Evolutionary conservation across 345 rosid species (phyloP).

Genomic region (Balakata baccata): DNA sequence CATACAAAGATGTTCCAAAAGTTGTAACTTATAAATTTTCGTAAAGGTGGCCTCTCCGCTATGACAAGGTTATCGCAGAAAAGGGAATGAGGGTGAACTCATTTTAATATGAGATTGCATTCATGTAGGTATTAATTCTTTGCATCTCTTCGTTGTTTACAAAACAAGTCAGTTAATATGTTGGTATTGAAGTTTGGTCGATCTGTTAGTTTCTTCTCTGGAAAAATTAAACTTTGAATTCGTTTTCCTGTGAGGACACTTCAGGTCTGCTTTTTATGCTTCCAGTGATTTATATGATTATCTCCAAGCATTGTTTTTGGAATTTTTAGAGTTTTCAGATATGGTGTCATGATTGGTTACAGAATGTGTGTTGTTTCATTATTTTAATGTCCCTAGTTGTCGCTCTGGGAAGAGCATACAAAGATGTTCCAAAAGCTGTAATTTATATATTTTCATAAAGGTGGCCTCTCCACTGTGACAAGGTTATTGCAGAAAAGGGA

Average conservation of each 20-base stretch:
- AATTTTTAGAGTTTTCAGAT: no score
- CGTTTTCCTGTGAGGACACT: not conserved
- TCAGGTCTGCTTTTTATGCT: no score
- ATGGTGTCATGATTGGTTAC: no score
- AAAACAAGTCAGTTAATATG: not conserved
- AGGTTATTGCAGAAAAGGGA: not conserved
- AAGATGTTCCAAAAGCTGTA: not conserved
- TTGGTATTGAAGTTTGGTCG: not conserved
- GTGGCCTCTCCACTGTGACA: not conserved
- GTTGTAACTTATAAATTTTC: not conserved
- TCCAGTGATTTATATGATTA: no score
- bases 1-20: not conserved
- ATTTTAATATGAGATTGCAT: not conserved
- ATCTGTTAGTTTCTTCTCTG: not conserved
- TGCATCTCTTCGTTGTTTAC: not conserved
- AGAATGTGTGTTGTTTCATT: constrained; percentile 1
- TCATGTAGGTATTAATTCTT: not conserved
- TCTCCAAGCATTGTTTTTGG: no score
- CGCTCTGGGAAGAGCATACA: not conserved
- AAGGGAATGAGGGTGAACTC: not conserved
- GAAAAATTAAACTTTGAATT: not conserved
- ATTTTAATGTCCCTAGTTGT: not conserved
- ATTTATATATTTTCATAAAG: not conserved
- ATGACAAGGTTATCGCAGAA: not conserved
- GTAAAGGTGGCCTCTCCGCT: not conserved